These are phyloP conservation scores for Coemansia sp. DNA, from an alignment of 192 early-diverging fungal species.

Conservation along the genomic window DNA sequence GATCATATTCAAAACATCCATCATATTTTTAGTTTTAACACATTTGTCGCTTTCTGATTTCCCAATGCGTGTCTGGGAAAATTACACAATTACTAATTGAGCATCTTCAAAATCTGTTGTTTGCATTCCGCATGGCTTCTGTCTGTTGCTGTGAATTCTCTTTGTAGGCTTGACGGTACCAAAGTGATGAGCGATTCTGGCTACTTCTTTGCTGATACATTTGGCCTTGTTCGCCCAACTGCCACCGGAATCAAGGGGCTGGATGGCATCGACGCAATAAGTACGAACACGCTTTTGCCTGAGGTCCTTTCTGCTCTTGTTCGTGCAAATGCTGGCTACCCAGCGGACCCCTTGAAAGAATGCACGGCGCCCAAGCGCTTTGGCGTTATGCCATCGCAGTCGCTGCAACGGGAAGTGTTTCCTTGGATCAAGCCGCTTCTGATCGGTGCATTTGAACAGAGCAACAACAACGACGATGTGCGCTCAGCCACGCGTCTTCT, in stretches of 20 bases:
- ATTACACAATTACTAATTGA: neutral
- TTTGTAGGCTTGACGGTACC: slow-evolving; percentile 34
- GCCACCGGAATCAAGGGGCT: slow-evolving; percentile 38
- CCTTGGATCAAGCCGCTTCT: slow-evolving; percentile 45
- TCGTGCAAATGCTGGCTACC: slow-evolving; percentile 37
- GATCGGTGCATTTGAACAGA: slow-evolving; percentile 28
- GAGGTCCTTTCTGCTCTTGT: slow-evolving; percentile 24
- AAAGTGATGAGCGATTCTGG: slow-evolving; percentile 39
- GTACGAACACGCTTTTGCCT: slow-evolving; percentile 20
- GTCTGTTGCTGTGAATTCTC: neutral
- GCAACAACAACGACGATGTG: slow-evolving; percentile 40
- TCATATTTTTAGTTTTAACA: neutral
- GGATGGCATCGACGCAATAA: slow-evolving; percentile 26
- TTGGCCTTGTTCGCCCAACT: slow-evolving; percentile 31
- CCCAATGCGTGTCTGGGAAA: neutral
- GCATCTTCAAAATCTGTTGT: neutral
- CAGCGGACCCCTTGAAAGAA: slow-evolving; percentile 4
- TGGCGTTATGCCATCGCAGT: slow-evolving; percentile 25
- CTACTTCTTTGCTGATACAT: slow-evolving; percentile 48
- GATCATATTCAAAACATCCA: slow-evolving; percentile 6
- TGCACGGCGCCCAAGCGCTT: slow-evolving; percentile 25
- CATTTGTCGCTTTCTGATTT: neutral
- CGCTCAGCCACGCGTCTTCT: slow-evolving; percentile 35
- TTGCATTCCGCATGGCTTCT: neutral
- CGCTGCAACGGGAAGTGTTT: slow-evolving; percentile 44